Evolutionary conservation across 352 stramenopile species (phyloP).

Genomic region (Pythium phragmitis): DNA sequence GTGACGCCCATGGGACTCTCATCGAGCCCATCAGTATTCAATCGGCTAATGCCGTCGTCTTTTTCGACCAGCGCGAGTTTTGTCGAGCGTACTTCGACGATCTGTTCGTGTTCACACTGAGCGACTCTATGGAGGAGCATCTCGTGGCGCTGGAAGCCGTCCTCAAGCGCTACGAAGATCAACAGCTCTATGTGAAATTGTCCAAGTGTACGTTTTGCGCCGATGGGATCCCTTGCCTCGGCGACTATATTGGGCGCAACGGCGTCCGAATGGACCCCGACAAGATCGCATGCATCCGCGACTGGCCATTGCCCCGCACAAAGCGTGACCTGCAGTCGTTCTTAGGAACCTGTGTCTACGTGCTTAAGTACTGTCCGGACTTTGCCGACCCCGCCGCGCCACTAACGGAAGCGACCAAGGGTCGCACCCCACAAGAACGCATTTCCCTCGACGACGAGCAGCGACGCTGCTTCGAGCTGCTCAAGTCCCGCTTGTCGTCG

Average conservation of each 20-base stretch:
- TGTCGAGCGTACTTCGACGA: constrained; percentile 30
- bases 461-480: constrained; percentile 6
- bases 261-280: constrained; percentile 19
- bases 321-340: constrained; percentile 16
- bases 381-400: constrained; percentile 19
- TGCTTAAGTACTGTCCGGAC: constrained; percentile 16
- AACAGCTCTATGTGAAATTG: constrained; percentile 31
- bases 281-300: constrained; percentile 15
- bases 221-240: constrained; percentile 30
- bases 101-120: constrained; percentile 28
- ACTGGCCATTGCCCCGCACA: constrained; percentile 20
- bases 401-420: constrained; percentile 8
- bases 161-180: constrained; percentile 12
- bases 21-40: constrained; percentile 23
- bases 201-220: constrained; percentile 29
- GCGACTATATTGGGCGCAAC: constrained; percentile 25
- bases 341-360: constrained; percentile 19
- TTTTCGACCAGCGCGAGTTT: constrained; percentile 15
- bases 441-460: constrained; percentile 4
- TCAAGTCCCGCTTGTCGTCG: constrained; percentile 6
- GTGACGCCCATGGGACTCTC: constrained; percentile 29
- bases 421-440: background rate
- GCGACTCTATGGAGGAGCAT: constrained; percentile 17
- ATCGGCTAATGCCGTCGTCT: constrained; percentile 24
- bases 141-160: constrained; percentile 17